These are phyloP conservation scores for Diaporthe humulicola DNA, from an alignment of 2,329 filamentous ascomycete species.

Conservation along the genomic window DNA sequence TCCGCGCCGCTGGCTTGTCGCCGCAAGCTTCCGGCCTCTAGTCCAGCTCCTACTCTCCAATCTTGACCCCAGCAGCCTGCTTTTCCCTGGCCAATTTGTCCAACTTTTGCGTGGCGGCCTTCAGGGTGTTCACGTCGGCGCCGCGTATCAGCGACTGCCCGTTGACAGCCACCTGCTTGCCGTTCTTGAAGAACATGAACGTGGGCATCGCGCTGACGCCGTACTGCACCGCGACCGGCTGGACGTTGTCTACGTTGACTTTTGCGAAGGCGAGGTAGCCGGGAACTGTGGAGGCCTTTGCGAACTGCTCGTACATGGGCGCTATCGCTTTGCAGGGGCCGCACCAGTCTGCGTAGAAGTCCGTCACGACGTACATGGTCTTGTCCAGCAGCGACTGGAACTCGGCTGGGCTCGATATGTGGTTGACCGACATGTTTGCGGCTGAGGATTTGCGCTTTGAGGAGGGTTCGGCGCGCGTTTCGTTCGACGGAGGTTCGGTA, in stretches of 20 bases:
- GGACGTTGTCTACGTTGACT: slow-evolving; percentile 69
- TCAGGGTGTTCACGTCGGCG: slow-evolving; percentile 49
- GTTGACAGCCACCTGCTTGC: slow-evolving; percentile 58
- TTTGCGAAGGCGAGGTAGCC: slow-evolving; percentile 67
- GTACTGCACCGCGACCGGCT: slow-evolving; percentile 63
- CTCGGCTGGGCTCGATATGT: slow-evolving; percentile 59
- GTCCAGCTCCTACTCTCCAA: slow-evolving; percentile 17
- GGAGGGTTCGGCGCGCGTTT: background rate
- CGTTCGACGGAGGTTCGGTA: too few species aligned
- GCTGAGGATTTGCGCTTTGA: background rate
- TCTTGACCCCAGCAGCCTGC: slow-evolving; percentile 40
- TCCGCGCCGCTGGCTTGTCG: background rate
- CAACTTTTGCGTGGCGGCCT: slow-evolving; percentile 53
- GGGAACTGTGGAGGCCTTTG: slow-evolving; percentile 54
- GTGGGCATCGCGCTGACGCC: slow-evolving; percentile 69
- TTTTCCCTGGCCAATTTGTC: slow-evolving; percentile 52
- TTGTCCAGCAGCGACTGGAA: slow-evolving; percentile 63
- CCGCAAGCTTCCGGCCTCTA: too few species aligned
- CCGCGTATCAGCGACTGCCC: slow-evolving; percentile 53
- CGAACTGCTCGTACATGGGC: slow-evolving; percentile 65
- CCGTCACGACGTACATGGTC: slow-evolving; percentile 66
- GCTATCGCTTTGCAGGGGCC: slow-evolving; percentile 72
- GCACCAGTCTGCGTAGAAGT: slow-evolving; percentile 73
- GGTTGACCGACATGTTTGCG: slow-evolving; percentile 45
- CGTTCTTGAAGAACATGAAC: slow-evolving; percentile 71